These are phyloP conservation scores for Phytopythium delawarense DNA, from an alignment of 352 stramenopile genomes.

Conservation along the genomic window DNA sequence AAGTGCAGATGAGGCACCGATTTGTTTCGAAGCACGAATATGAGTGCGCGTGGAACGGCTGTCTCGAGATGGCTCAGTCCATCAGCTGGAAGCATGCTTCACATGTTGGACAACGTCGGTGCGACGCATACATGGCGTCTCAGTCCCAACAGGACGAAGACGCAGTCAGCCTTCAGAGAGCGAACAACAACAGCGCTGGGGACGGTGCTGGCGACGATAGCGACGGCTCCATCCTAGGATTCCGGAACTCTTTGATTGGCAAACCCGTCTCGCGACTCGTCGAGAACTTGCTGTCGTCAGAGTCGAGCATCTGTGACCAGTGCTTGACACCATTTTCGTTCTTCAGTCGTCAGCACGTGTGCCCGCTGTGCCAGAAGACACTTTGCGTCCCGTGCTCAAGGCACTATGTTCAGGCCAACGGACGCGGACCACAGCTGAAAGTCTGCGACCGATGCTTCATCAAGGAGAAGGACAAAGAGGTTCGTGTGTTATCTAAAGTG, in stretches of 20 bases:
- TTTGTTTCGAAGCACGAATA: conserved; percentile 21
- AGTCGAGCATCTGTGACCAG: conserved; percentile 40
- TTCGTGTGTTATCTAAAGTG: conserved; percentile 1
- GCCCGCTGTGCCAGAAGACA: conserved; percentile 39
- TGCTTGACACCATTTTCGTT: conserved; percentile 66
- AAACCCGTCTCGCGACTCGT: conserved; percentile 71
- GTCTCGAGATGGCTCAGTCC: conserved; percentile 54
- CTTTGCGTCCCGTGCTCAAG: conserved; percentile 61
- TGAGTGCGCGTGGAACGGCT: conserved; percentile 48
- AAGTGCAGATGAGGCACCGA: conserved; percentile 38
- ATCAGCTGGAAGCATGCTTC: conserved; percentile 72
- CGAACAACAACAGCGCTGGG: conserved; percentile 18
- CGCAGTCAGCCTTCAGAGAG: conserved; percentile 40
- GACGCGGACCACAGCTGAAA: conserved; percentile 38
- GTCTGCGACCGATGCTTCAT: conserved; percentile 76
- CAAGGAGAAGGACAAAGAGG: conserved; percentile 60
- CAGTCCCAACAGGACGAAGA: conserved; percentile 38
- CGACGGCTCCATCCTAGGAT: conserved; percentile 32
- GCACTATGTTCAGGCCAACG: conserved; percentile 42
- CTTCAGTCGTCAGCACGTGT: conserved; percentile 62
- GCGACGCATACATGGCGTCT: conserved; percentile 35
- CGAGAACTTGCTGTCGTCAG: conserved; percentile 41
- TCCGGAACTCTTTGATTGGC: conserved; percentile 47
- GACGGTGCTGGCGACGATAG: conserved; percentile 17
- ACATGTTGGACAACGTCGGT: conserved; percentile 30